A percentile compares a stretch with the other conserved stretches of the same genome.
Evolutionary conservation across 148 eudicot species (phyloP).

Genomic region (Mesembryanthemum crystallinum): DNA sequence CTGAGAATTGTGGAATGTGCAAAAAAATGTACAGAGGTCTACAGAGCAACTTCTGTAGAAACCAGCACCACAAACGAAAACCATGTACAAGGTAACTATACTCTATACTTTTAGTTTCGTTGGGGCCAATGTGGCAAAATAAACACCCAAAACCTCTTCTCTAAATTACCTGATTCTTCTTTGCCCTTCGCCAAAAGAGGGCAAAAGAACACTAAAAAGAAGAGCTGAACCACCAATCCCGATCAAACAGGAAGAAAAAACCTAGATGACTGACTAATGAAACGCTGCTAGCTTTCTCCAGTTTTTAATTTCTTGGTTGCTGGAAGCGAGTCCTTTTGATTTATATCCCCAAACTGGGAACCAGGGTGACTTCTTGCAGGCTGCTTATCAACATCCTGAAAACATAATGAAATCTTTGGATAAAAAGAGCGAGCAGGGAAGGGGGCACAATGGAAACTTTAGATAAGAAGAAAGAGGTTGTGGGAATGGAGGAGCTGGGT

Average conservation of each 20-base stretch:
- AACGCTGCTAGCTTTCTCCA: constrained; percentile 44
- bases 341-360: constrained; percentile 31
- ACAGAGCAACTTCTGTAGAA: constrained; percentile 5
- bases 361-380: constrained; percentile 29
- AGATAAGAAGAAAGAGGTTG: background rate
- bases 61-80: constrained; percentile 13
- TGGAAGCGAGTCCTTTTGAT: constrained; percentile 33
- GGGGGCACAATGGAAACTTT: background rate
- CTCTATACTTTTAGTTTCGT: constrained; percentile 20
- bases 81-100: constrained; percentile 34
- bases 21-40: constrained; percentile 23
- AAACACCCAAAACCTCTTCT: constrained; percentile 29
- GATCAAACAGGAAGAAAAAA: constrained; percentile 5
- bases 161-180: constrained; percentile 22
- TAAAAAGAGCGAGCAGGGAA: background rate
- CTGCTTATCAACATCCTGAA: constrained; percentile 43
- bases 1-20: background rate
- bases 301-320: constrained; percentile 52
- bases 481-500: background rate
- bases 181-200: constrained; percentile 23
- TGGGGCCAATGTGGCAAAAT: constrained; percentile 22
- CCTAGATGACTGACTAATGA: constrained; percentile 3
- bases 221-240: constrained; percentile 10
- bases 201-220: constrained; percentile 17
- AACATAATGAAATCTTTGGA: background rate